phyloP scores from a whole-genome alignment of 208 protist species.

The Strigomonas culicis region DNA sequence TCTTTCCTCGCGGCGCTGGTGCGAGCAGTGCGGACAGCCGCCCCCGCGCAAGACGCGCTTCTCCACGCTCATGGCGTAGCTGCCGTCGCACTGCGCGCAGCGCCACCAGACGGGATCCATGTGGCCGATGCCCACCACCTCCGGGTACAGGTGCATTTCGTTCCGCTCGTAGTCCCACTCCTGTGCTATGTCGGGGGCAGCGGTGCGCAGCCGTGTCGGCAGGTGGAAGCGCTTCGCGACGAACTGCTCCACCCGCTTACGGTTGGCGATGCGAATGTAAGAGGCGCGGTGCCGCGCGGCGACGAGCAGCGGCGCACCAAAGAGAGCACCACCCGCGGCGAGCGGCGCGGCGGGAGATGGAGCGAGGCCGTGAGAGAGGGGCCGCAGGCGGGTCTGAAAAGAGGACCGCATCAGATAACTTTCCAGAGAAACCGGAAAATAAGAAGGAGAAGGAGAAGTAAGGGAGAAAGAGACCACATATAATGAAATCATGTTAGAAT shows the following conservation, averaged over 20 bases:
- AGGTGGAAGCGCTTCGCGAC: slow-evolving; percentile 78
- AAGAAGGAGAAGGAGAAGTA: slow-evolving; percentile 8
- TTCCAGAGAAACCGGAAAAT: neutral
- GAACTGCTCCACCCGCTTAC: slow-evolving; percentile 84
- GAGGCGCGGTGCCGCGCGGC: slow-evolving; percentile 27
- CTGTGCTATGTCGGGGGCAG: slow-evolving; percentile 79
- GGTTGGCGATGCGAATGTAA: slow-evolving; percentile 69
- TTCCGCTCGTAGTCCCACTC: slow-evolving; percentile 89
- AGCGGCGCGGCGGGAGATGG: neutral
- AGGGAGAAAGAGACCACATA: slow-evolving; percentile 6
- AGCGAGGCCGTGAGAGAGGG: neutral
- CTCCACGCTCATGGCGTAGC: slow-evolving; percentile 83
- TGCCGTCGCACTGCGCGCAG: slow-evolving; percentile 46
- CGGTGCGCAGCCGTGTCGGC: slow-evolving; percentile 75
- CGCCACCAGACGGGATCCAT: slow-evolving; percentile 76
- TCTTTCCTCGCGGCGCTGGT: neutral
- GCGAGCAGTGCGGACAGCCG: slow-evolving; percentile 59
- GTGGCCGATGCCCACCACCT: slow-evolving; percentile 80
- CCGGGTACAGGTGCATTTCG: slow-evolving; percentile 77
- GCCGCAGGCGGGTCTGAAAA: neutral
- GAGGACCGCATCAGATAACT: neutral
- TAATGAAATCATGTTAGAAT: neutral
- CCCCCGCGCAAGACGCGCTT: slow-evolving; percentile 86
- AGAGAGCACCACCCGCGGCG: neutral
- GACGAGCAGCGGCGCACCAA: neutral